phyloP scores from a whole-genome alignment of 495 filamentous ascomycete genomes.

The Pseudevernia furfuracea region DNA sequence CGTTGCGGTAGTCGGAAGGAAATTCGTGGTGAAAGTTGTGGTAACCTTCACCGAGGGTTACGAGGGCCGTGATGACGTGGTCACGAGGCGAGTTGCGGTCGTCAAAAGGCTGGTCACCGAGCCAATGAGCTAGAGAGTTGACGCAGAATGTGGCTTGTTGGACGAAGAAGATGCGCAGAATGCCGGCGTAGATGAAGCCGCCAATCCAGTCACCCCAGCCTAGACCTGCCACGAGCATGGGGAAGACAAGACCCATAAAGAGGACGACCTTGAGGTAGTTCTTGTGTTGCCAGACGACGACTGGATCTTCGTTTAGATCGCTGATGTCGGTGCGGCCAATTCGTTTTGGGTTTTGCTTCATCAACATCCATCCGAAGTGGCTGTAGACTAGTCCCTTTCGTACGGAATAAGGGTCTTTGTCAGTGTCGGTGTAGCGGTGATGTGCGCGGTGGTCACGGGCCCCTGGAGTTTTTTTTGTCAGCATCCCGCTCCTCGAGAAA shows the following conservation, averaged over 20 bases:
- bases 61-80: slow-evolving; percentile 89
- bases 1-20: slow-evolving; percentile 97
- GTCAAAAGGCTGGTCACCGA: slow-evolving; percentile 97
- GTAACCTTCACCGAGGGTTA: slow-evolving; percentile 96
- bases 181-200: slow-evolving; percentile 90
- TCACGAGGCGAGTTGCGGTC: slow-evolving; percentile 98
- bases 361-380: slow-evolving; percentile 76
- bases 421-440: slow-evolving; percentile 97
- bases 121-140: slow-evolving; percentile 98
- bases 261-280: slow-evolving; percentile 87
- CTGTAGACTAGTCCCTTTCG: slow-evolving; percentile 52
- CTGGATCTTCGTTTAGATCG: slow-evolving; percentile 88
- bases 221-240: slow-evolving; percentile 74
- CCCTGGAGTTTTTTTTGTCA: slow-evolving; percentile 35
- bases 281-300: slow-evolving; percentile 91
- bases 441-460: slow-evolving; percentile 92
- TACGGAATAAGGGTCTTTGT: slow-evolving; percentile 98
- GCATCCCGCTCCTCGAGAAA: neutral
- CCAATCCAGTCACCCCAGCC: slow-evolving; percentile 86
- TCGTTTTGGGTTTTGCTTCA: slow-evolving; percentile 90
- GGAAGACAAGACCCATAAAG: slow-evolving; percentile 80
- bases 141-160: slow-evolving; percentile 99
- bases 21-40: slow-evolving; percentile 98
- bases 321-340: slow-evolving; percentile 95
- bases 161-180: slow-evolving; percentile 95